Percentiles rank a stretch among this genome's conserved stretches.
These are phyloP conservation scores for Dissophora globulifera DNA, from an alignment of 192 early-diverging fungal genomes.

Conservation along the genomic window DNA sequence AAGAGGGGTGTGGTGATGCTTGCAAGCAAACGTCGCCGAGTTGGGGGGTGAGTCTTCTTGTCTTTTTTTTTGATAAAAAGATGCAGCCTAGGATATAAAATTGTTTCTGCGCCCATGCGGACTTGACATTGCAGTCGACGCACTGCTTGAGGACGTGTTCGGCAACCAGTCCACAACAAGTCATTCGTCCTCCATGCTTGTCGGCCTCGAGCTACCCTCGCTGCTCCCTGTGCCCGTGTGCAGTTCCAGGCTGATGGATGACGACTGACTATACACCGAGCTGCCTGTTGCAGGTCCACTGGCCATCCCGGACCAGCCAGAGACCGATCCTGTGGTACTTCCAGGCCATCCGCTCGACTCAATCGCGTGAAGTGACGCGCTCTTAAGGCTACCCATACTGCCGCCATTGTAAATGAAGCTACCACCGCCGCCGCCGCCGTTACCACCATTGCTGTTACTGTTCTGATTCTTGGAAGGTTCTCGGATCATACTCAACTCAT, in stretches of 20 bases:
- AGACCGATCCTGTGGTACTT: slow-evolving; percentile 18
- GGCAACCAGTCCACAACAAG: slow-evolving; percentile 12
- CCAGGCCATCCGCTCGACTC: slow-evolving; percentile 14
- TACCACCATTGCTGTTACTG: not conserved
- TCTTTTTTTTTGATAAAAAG: no score
- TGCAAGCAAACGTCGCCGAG: no score
- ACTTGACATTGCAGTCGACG: no score
- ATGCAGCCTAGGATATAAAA: no score
- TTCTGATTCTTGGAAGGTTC: slow-evolving; percentile 63
- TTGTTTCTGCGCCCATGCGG: not conserved
- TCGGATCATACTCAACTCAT: slow-evolving; percentile 70
- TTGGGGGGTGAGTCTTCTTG: no score
- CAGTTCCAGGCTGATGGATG: slow-evolving; percentile 4
- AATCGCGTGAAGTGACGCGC: not conserved
- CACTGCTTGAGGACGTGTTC: no score
- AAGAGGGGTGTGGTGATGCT: no score
- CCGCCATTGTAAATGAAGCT: not conserved
- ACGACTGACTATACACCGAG: slow-evolving; percentile 24
- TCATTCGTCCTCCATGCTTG: slow-evolving; percentile 46
- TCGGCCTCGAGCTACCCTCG: slow-evolving; percentile 22
- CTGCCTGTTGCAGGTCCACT: not conserved
- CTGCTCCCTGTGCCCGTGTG: slow-evolving; percentile 4
- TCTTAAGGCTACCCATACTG: not conserved
- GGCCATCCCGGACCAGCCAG: slow-evolving; percentile 12
- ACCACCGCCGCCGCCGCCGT: not conserved